Conservation (phyloP, 2,329 filamentous ascomycete genomes). For the Apiospora pterosperma region DNA sequence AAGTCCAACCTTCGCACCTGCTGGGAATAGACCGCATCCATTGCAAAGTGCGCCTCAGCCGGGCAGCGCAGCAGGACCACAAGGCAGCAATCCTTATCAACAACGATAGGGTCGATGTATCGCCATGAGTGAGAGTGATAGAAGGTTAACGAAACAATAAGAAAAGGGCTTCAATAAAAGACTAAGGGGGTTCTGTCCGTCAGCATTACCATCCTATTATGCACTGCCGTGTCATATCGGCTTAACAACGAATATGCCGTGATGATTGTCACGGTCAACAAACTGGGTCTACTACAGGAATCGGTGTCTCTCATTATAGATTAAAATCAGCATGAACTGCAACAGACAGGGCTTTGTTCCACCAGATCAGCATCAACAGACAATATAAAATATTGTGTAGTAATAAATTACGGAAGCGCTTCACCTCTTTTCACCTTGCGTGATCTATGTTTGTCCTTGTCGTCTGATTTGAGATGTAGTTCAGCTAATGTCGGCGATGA, state of each 20-base stretch:
- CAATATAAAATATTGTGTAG: not conserved
- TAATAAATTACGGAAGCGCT: not conserved
- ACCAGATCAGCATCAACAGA: not conserved
- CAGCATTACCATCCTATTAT: not conserved
- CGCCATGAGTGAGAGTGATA: not conserved
- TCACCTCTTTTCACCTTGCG: not conserved
- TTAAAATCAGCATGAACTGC: not conserved
- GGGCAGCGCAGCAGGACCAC: constrained; percentile 9
- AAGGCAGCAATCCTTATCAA: constrained; percentile 15
- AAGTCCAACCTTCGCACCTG: not conserved
- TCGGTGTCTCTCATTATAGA: not conserved
- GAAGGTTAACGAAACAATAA: not conserved
- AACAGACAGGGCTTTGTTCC: not conserved
- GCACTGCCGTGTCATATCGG: not conserved
- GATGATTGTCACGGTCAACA: not conserved
- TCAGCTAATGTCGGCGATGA: no score
- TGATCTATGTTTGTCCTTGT: not conserved
- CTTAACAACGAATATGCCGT: not conserved
- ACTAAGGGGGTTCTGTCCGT: not conserved
- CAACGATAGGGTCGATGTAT: constrained; percentile 5
- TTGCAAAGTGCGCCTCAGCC: not conserved
- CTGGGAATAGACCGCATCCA: not conserved
- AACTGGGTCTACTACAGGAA: not conserved
- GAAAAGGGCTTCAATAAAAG: not conserved
- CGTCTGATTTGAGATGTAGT: not conserved